Conservation (phyloP, 129 eudicot genomes). For the Glebionis coronaria region DNA sequence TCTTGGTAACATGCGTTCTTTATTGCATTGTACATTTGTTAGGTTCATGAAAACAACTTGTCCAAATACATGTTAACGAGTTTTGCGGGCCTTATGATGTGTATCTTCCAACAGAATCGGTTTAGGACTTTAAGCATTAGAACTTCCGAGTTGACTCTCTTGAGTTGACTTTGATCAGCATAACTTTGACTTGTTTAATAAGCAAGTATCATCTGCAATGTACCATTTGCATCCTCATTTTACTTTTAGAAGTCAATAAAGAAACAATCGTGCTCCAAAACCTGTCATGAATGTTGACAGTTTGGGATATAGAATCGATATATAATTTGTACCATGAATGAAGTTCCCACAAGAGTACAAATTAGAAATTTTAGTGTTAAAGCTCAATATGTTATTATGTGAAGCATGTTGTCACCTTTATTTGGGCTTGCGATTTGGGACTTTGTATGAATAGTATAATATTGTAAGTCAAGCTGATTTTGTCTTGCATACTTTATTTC, state of each 20-base stretch:
- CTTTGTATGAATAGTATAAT: not conserved
- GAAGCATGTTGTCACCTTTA: no score
- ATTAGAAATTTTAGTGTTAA: no score
- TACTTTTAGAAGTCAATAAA: not conserved
- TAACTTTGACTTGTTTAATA: slow-evolving; percentile 3
- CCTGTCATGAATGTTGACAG: not conserved
- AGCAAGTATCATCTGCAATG: not conserved
- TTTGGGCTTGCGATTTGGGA: no score
- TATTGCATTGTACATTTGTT: slow-evolving; percentile 11
- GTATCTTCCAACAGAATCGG: slow-evolving; percentile 15
- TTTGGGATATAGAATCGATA: not conserved
- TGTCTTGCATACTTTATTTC: not conserved
- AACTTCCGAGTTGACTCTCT: slow-evolving; percentile 15
- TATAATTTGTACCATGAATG: not conserved
- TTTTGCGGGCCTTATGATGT: slow-evolving; percentile 23
- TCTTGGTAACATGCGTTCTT: slow-evolving; percentile 11
- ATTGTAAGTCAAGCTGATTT: slow-evolving; percentile 1
- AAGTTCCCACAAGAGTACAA: no score
- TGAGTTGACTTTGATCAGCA: slow-evolving; percentile 24
- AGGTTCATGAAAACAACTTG: slow-evolving; percentile 8
- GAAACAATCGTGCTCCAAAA: slow-evolving; percentile 11
- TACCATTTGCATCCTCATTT: not conserved
- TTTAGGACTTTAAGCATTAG: not conserved
- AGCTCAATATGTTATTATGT: no score
- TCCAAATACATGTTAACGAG: slow-evolving; percentile 6